These are phyloP conservation scores for Bondarzewia mesenterica DNA, from an alignment of 1,284 basidiomycete species.

Conservation along the genomic window DNA sequence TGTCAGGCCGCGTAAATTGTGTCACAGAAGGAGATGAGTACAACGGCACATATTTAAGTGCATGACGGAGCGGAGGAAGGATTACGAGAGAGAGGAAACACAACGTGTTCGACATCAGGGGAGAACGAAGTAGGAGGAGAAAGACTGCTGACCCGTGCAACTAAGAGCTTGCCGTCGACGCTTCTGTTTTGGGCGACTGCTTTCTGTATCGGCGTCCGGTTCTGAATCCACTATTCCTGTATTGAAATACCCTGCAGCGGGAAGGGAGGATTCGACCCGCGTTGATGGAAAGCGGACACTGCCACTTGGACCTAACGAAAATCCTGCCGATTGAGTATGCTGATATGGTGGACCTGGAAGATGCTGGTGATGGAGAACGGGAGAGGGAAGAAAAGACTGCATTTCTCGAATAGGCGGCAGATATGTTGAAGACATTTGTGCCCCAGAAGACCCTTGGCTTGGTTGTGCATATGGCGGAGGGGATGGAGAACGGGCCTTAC, in stretches of 20 bases:
- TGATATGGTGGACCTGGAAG: not conserved
- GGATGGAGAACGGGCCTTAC: conserved; percentile 14
- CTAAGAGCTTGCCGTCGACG: conserved; percentile 66
- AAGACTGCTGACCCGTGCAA: conserved; percentile 51
- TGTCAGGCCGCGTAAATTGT: conserved; percentile 14
- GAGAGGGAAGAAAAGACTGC: conserved; percentile 46
- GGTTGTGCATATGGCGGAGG: conserved; percentile 7
- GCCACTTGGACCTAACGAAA: conserved; percentile 1
- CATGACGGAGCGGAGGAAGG: conserved; percentile 5
- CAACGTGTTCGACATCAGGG: conserved; percentile 8
- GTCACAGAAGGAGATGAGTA: not conserved
- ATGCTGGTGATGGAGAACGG: not conserved
- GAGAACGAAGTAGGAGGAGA: conserved; percentile 7
- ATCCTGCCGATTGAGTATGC: not conserved
- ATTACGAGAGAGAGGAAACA: conserved; percentile 10
- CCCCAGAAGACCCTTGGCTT: conserved; percentile 1
- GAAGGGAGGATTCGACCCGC: not conserved
- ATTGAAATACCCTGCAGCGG: conserved; percentile 10
- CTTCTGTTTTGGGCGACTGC: conserved; percentile 54
- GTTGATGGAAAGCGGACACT: not conserved
- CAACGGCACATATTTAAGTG: not conserved
- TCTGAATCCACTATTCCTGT: conserved; percentile 33
- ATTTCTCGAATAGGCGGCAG: conserved; percentile 62
- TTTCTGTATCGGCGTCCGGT: conserved; percentile 37
- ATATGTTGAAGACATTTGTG: conserved; percentile 20